Percentiles rank a stretch among this genome's conserved stretches.
Evolutionary conservation across 805 yeast species (phyloP).

Genomic region (Vanderwaltozyma verrucispora): DNA sequence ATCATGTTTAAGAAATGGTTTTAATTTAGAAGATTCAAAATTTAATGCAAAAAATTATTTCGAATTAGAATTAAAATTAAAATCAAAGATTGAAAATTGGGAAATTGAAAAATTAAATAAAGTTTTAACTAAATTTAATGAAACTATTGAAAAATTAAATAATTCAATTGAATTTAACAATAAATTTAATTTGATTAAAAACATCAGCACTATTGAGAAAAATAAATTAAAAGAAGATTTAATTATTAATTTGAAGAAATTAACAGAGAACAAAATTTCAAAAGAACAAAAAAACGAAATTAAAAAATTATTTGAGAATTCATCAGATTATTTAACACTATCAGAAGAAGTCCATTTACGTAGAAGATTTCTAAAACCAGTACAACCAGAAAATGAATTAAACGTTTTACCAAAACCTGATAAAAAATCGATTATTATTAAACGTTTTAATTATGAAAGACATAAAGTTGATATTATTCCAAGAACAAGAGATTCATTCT

Average conservation of each 20-base stretch:
- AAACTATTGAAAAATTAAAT: constrained; percentile 10
- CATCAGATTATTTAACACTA: constrained; percentile 20
- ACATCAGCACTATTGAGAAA: constrained; percentile 27
- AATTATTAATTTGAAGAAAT: constrained; percentile 13
- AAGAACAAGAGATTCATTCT: constrained; percentile 44
- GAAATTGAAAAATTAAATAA: constrained; percentile 20
- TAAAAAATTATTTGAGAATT: constrained; percentile 32
- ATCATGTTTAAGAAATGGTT: constrained; percentile 51
- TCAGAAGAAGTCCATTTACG: constrained; percentile 33
- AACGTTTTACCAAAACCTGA: constrained; percentile 31
- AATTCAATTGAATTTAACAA: constrained; percentile 19
- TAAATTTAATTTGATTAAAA: constrained; percentile 13
- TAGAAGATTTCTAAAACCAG: constrained; percentile 43
- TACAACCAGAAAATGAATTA: constrained; percentile 40
- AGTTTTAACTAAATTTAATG: constrained; percentile 11
- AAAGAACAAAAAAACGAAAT: constrained; percentile 32
- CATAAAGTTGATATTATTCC: constrained; percentile 43
- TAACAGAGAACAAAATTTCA: constrained; percentile 4
- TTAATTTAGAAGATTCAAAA: constrained; percentile 43
- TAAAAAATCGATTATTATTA: constrained; percentile 41
- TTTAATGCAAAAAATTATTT: constrained; percentile 45
- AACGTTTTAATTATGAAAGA: constrained; percentile 51
- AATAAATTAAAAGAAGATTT: constrained; percentile 19
- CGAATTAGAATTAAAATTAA: constrained; percentile 35
- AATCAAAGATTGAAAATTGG: constrained; percentile 29